Conservation (phyloP, 495 filamentous ascomycete species). For the Aspergillus panamensis region DNA sequence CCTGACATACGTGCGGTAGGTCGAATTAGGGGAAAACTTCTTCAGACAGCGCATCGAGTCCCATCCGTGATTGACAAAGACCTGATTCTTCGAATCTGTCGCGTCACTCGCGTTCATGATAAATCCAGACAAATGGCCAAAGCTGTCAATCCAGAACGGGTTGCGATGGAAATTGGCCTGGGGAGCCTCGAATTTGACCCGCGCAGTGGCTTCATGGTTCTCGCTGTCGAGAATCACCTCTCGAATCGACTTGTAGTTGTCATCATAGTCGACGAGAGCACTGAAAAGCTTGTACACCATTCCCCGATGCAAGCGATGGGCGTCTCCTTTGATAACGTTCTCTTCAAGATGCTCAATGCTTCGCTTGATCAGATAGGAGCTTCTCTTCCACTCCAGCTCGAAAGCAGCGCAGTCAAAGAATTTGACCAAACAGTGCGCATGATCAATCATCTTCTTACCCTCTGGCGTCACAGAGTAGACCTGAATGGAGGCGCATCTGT, state of each 20-base stretch:
- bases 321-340: slow-evolving; percentile 21
- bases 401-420: slow-evolving; percentile 33
- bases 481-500: slow-evolving; percentile 27
- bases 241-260: slow-evolving; percentile 62
- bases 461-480: slow-evolving; percentile 44
- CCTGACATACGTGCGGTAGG: slow-evolving; percentile 67
- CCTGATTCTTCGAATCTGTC: slow-evolving; percentile 63
- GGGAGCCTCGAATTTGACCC: slow-evolving; percentile 62
- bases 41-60: slow-evolving; percentile 68
- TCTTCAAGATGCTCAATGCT: slow-evolving; percentile 45
- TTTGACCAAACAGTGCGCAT: slow-evolving; percentile 49
- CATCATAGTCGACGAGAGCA: slow-evolving; percentile 63
- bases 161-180: slow-evolving; percentile 63
- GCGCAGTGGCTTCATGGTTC: slow-evolving; percentile 63
- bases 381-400: slow-evolving; percentile 44
- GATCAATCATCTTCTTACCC: slow-evolving; percentile 47
- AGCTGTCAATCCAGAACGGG: slow-evolving; percentile 72
- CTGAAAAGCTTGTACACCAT: slow-evolving; percentile 74
- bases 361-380: slow-evolving; percentile 44
- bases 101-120: slow-evolving; percentile 75
- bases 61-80: slow-evolving; percentile 77
- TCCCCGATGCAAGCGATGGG: slow-evolving; percentile 54
- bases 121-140: slow-evolving; percentile 65
- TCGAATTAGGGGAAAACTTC: slow-evolving; percentile 57
- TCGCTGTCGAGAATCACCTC: slow-evolving; percentile 71